Conservation (phyloP, 1,139 yeast species). For the Suzukiozyma palmioleophila region DNA sequence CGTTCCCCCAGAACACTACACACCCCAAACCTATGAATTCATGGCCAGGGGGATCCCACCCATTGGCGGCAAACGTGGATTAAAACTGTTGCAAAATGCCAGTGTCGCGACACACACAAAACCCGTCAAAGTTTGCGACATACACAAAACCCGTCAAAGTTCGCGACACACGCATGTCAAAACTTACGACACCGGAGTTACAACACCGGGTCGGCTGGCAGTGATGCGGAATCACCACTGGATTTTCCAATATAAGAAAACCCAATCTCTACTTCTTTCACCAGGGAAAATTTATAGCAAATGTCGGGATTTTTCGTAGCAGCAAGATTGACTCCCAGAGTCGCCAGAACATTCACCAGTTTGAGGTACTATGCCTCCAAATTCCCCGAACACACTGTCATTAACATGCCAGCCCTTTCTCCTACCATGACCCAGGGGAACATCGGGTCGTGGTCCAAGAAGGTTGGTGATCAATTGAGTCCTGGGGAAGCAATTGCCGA, state of each 20-base stretch:
- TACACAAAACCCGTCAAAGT: no score
- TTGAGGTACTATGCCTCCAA: slow-evolving; percentile 39
- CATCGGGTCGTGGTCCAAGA: slow-evolving; percentile 83
- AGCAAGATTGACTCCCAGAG: slow-evolving; percentile 3
- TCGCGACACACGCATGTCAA: no score
- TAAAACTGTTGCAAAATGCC: no score
- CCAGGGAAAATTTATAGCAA: background rate
- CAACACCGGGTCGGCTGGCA: slow-evolving; percentile 4
- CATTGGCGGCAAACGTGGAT: no score
- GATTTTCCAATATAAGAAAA: slow-evolving; percentile 1
- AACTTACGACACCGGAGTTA: background rate
- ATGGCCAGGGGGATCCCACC: no score
- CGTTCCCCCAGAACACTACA: no score
- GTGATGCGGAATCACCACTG: slow-evolving; percentile 3
- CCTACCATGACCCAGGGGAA: slow-evolving; percentile 98
- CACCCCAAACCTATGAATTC: no score
- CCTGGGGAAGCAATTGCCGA: slow-evolving; percentile 97
- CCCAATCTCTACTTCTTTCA: background rate
- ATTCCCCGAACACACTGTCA: slow-evolving; percentile 66
- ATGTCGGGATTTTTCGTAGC: slow-evolving; percentile 4
- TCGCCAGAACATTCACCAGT: slow-evolving; percentile 4
- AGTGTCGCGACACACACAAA: no score
- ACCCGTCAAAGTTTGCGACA: no score
- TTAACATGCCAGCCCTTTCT: slow-evolving; percentile 89
- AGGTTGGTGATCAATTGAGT: slow-evolving; percentile 76